A percentile compares a stretch with the other conserved stretches of the same genome.
These are phyloP conservation scores for Zygoascus hellenicus DNA, from an alignment of 1,139 yeast species.

Conservation along the genomic window DNA sequence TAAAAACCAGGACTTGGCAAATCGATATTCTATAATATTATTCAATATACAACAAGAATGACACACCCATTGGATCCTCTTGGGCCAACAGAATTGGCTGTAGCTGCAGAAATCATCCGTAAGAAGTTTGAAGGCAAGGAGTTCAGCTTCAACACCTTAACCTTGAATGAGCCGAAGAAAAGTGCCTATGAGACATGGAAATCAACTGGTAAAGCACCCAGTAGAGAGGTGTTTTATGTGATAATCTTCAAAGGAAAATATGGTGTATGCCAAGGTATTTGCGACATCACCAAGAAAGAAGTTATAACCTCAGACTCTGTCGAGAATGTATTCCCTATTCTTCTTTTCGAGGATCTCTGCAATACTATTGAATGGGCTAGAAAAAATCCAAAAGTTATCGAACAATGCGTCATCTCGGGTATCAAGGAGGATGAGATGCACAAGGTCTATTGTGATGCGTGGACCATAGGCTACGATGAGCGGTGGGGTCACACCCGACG, in stretches of 20 bases:
- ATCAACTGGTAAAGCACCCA: constrained; percentile 43
- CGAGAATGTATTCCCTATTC: constrained; percentile 65
- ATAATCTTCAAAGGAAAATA: constrained; percentile 51
- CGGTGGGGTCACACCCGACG: constrained; percentile 74
- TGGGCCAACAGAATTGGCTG: constrained; percentile 5
- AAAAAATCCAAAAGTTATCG: constrained; percentile 61
- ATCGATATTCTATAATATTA: too few relatives aligned
- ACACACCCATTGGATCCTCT: constrained; percentile 12
- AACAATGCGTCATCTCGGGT: constrained; percentile 67
- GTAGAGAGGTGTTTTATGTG: constrained; percentile 62
- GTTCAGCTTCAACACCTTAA: constrained; percentile 53
- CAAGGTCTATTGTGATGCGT: constrained; percentile 75
- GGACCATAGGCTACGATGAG: constrained; percentile 84
- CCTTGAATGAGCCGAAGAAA: constrained; percentile 67
- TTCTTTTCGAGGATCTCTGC: constrained; percentile 63
- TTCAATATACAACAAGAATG: background rate
- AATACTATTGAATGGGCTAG: constrained; percentile 61
- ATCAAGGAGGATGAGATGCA: constrained; percentile 39
- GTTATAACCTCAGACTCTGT: constrained; percentile 45
- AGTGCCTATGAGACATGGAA: constrained; percentile 59
- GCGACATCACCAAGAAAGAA: constrained; percentile 47
- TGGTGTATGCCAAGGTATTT: constrained; percentile 66
- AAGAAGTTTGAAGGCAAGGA: background rate
- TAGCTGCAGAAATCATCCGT: constrained; percentile 4
- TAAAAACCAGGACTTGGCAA: too few relatives aligned